These are phyloP conservation scores for Xylaria polymorpha DNA, from an alignment of 2,329 filamentous ascomycete species.

Conservation along the genomic window DNA sequence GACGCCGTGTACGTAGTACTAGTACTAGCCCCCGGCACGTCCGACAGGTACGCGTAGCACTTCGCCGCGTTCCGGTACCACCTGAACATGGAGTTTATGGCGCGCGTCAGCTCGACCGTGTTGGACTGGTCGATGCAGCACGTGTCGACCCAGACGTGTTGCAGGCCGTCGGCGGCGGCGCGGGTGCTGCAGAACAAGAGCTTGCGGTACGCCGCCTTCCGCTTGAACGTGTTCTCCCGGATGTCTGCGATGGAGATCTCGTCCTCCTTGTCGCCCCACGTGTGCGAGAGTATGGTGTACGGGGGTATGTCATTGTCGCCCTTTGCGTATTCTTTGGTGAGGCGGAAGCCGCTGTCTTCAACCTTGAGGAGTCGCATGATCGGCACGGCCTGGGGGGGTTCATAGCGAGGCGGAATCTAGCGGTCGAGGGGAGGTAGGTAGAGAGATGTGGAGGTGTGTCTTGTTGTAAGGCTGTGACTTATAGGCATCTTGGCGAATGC, in stretches of 20 bases:
- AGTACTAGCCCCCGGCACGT: neutral
- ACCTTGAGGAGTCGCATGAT: conserved; percentile 14
- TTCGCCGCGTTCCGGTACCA: conserved; percentile 20
- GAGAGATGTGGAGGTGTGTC: neutral
- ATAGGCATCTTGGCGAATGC: neutral
- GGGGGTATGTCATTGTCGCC: neutral
- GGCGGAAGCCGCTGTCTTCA: neutral
- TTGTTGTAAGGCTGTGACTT: neutral
- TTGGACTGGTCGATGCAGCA: conserved; percentile 26
- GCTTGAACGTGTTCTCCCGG: neutral
- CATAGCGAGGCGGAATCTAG: neutral
- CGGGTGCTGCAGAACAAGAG: neutral
- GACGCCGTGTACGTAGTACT: neutral
- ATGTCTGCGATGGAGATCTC: conserved; percentile 13
- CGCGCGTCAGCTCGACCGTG: conserved; percentile 4
- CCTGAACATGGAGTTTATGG: conserved; percentile 29
- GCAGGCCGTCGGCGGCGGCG: neutral
- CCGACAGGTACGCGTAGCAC: conserved; percentile 16
- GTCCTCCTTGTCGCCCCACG: conserved; percentile 12
- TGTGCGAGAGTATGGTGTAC: conserved; percentile 23
- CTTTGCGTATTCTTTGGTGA: neutral
- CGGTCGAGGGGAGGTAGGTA: no score
- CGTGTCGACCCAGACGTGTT: conserved; percentile 7
- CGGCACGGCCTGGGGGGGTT: neutral
- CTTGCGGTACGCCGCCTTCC: conserved; percentile 9